These are phyloP conservation scores for Ascodesmis nigricans DNA, from an alignment of 495 filamentous ascomycete genomes.

Conservation along the genomic window DNA sequence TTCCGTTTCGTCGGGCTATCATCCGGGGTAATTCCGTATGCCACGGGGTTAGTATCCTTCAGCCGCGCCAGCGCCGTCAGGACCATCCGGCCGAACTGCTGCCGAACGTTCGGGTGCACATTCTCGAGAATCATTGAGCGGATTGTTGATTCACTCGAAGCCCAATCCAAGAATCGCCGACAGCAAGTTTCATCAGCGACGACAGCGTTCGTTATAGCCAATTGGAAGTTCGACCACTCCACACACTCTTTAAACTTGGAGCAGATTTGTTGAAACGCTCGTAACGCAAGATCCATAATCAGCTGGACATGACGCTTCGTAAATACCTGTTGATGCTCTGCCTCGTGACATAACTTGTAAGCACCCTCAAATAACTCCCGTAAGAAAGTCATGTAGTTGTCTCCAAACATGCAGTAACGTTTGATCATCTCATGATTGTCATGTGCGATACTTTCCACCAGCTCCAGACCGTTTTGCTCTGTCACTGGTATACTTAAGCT, in stretches of 20 bases:
- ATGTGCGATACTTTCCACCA: conserved; percentile 39
- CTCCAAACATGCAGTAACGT: conserved; percentile 63
- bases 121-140: conserved; percentile 47
- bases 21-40: conserved; percentile 26
- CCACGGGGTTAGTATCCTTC: conserved; percentile 8
- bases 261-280: conserved; percentile 60
- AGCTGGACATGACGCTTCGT: no score
- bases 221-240: conserved; percentile 33
- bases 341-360: no score
- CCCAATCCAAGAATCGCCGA: conserved; percentile 40
- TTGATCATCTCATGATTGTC: conserved; percentile 55
- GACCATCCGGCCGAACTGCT: conserved; percentile 33
- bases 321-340: no score
- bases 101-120: conserved; percentile 36
- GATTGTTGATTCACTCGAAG: conserved; percentile 31
- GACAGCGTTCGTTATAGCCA: no score
- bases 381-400: conserved; percentile 46
- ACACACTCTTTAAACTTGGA: conserved; percentile 46
- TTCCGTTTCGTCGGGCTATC: no score
- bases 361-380: conserved; percentile 32
- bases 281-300: conserved; percentile 47
- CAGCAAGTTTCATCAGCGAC: conserved; percentile 29
- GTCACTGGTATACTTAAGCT: conserved; percentile 36
- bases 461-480: no score
- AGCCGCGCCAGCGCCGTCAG: conserved; percentile 32